Evolutionary conservation across 345 rosid genomes (phyloP).

Genomic region (Mangifera indica): DNA sequence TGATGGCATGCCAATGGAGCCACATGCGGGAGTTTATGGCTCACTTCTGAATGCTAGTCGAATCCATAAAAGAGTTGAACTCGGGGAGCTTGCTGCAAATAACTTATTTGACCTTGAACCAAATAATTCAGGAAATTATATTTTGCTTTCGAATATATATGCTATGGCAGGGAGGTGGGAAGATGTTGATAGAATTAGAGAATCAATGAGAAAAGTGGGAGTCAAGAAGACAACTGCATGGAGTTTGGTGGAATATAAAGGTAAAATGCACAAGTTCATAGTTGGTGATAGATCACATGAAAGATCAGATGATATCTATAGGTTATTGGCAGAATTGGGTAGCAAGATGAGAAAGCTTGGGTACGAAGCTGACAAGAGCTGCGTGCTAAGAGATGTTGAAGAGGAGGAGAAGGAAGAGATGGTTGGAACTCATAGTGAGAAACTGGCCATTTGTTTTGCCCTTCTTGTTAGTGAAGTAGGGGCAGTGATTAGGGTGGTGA

Average conservation of each 20-base stretch:
- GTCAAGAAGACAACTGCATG: slow-evolving; percentile 35
- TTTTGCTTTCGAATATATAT: slow-evolving; percentile 36
- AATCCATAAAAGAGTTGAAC: slow-evolving; percentile 26
- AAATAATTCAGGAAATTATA: slow-evolving; percentile 30
- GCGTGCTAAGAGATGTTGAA: slow-evolving; percentile 42
- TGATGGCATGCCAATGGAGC: slow-evolving; percentile 33
- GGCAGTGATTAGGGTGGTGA: slow-evolving; percentile 38
- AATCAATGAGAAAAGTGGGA: slow-evolving; percentile 28
- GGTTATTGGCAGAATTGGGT: slow-evolving; percentile 24
- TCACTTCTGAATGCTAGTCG: slow-evolving; percentile 34
- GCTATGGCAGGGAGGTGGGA: slow-evolving; percentile 32
- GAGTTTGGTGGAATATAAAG: slow-evolving; percentile 34
- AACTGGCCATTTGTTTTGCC: slow-evolving; percentile 41
- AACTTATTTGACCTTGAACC: slow-evolving; percentile 38
- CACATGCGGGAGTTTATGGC: slow-evolving; percentile 39
- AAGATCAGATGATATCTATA: slow-evolving; percentile 33
- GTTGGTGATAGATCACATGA: slow-evolving; percentile 35
- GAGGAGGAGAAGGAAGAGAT: slow-evolving; percentile 48
- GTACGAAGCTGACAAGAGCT: slow-evolving; percentile 35
- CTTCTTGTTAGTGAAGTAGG: slow-evolving; percentile 40
- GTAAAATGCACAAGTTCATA: slow-evolving; percentile 30
- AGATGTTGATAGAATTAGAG: slow-evolving; percentile 24
- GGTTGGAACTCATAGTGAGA: slow-evolving; percentile 43
- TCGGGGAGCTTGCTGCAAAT: slow-evolving; percentile 34
- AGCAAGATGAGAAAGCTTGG: slow-evolving; percentile 36